Conservation (phyloP, 805 yeast genomes). For the Candida caryicola region DNA sequence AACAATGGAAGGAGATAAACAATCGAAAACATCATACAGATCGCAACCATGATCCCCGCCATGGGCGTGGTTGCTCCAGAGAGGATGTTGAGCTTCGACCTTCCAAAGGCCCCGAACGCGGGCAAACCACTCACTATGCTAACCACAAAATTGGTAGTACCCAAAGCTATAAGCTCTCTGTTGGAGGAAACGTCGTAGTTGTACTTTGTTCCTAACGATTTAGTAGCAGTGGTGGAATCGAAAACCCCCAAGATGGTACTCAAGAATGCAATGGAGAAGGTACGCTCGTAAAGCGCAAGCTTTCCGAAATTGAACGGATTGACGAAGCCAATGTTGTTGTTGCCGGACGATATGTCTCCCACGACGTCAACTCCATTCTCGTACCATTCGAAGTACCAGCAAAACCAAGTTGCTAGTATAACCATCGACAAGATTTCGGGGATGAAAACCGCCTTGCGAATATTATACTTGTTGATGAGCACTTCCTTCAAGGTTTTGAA, state of each 20-base stretch:
- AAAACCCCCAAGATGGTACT: constrained; percentile 34
- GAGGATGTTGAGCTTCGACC: constrained; percentile 29
- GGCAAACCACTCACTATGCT: constrained; percentile 33
- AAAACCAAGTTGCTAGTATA: constrained; percentile 24
- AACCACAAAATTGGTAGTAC: constrained; percentile 26
- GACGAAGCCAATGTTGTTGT: constrained; percentile 5
- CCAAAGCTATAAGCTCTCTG: constrained; percentile 33
- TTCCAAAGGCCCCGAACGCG: constrained; percentile 35
- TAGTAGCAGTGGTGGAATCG: constrained; percentile 36
- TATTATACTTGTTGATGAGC: constrained; percentile 15
- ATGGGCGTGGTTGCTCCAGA: constrained; percentile 52
- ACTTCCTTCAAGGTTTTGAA: constrained; percentile 18
- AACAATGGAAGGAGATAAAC: constrained; percentile 23
- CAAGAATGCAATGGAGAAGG: constrained; percentile 29
- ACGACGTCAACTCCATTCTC: constrained; percentile 27
- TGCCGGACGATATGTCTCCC: constrained; percentile 20
- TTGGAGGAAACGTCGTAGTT: constrained; percentile 32
- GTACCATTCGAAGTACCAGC: constrained; percentile 24
- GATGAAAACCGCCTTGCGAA: constrained; percentile 21
- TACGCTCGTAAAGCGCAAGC: constrained; percentile 20
- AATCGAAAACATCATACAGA: constrained; percentile 21
- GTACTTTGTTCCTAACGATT: constrained; percentile 29
- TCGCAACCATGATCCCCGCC: constrained; percentile 35
- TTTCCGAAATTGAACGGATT: constrained; percentile 24
- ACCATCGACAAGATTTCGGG: constrained; percentile 36